Evolutionary conservation across 176 grass and related monocot species (phyloP).

Genomic region (Aegilops umbellulata): DNA sequence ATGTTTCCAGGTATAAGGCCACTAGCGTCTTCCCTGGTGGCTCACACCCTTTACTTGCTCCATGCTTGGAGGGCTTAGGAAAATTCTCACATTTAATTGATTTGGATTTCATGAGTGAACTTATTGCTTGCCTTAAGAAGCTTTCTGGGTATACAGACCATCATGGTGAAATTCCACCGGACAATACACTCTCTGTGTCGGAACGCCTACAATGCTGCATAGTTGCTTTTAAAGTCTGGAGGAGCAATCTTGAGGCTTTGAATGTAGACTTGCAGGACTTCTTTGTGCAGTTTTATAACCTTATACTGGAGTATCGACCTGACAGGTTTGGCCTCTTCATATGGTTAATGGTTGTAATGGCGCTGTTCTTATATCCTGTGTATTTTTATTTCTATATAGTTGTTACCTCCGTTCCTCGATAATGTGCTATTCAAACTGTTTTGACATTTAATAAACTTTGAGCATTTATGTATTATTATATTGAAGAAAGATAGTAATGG

Average conservation of each 20-base stretch:
- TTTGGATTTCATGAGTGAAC: slow-evolving; percentile 95
- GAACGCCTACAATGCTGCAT: slow-evolving; percentile 90
- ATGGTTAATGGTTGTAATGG: background rate
- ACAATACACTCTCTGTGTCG: slow-evolving; percentile 63
- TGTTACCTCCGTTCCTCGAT: background rate
- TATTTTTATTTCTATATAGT: background rate
- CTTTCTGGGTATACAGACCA: slow-evolving; percentile 66
- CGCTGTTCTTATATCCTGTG: background rate
- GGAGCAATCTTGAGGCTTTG: slow-evolving; percentile 85
- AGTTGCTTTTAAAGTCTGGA: slow-evolving; percentile 89
- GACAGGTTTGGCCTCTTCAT: slow-evolving; percentile 52
- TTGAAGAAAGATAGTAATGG: background rate
- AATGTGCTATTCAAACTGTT: background rate
- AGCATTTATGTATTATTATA: background rate
- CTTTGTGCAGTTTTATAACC: slow-evolving; percentile 90
- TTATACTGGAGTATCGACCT: slow-evolving; percentile 86
- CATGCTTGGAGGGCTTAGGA: slow-evolving; percentile 84
- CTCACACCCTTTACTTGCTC: slow-evolving; percentile 65
- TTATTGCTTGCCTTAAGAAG: slow-evolving; percentile 78
- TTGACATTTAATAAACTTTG: slow-evolving; percentile 1
- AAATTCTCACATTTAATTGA: slow-evolving; percentile 97
- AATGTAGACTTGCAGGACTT: slow-evolving; percentile 91
- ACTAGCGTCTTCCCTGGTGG: slow-evolving; percentile 25
- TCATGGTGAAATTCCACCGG: slow-evolving; percentile 22
- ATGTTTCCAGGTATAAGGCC: slow-evolving; percentile 47